Evolutionary conservation across 495 filamentous ascomycete species (phyloP).

Genomic region (Collariella sp.): DNA sequence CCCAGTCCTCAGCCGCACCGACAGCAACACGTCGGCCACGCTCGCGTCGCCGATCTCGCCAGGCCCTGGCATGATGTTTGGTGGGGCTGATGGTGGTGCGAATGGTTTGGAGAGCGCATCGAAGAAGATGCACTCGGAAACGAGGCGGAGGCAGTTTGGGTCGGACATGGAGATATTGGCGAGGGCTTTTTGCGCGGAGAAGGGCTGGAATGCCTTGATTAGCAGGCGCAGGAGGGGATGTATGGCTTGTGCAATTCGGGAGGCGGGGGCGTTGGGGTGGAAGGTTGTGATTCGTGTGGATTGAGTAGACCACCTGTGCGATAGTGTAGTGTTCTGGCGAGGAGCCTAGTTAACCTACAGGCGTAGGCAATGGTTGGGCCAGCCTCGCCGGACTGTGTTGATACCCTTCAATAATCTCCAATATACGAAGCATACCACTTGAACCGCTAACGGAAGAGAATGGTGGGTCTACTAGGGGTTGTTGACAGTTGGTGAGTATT

Average conservation of each 20-base stretch:
- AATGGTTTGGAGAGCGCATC: constrained; percentile 23
- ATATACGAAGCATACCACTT: neutral
- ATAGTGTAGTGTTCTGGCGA: neutral
- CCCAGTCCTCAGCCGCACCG: constrained; percentile 26
- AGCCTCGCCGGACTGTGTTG: neutral
- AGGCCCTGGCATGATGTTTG: neutral
- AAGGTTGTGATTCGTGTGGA: constrained; percentile 56
- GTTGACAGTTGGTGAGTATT: too few relatives aligned
- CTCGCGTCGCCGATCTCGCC: neutral
- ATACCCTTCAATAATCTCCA: constrained; percentile 7
- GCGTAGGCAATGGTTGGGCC: neutral
- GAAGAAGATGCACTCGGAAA: constrained; percentile 43
- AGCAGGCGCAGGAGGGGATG: constrained; percentile 56
- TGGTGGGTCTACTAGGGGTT: too few relatives aligned
- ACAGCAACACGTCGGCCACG: constrained; percentile 14
- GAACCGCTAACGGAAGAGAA: too few relatives aligned
- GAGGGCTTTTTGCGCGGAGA: constrained; percentile 60
- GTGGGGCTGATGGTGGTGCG: neutral
- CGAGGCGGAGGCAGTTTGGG: constrained; percentile 42
- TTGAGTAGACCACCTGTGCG: constrained; percentile 18
- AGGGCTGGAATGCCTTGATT: constrained; percentile 60
- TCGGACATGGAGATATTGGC: constrained; percentile 56
- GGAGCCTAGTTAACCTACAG: neutral
- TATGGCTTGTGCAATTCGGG: constrained; percentile 58
- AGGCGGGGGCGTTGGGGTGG: constrained; percentile 59